Conservation (phyloP, 768 basidiomycete genomes). For the Pulveroboletus sp. region DNA sequence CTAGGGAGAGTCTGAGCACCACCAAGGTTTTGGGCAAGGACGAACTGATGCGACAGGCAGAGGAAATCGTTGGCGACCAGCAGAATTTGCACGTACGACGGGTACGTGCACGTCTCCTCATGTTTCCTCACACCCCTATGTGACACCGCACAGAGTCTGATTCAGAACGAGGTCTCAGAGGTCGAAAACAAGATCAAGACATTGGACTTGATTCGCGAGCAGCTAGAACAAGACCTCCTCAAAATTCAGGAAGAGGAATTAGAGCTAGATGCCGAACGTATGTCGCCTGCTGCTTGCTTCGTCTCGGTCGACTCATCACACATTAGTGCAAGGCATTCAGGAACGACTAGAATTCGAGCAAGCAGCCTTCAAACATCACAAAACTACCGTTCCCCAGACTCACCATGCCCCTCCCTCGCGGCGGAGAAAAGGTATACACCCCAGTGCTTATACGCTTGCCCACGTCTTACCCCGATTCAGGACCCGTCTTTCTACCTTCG, state of each 20-base stretch:
- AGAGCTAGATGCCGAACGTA: constrained; percentile 94
- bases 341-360: constrained; percentile 78
- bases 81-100: constrained; percentile 86
- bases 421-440: constrained; percentile 28
- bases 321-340: constrained; percentile 79
- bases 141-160: constrained; percentile 54
- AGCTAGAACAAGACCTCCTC: constrained; percentile 77
- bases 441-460: background rate
- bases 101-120: constrained; percentile 38
- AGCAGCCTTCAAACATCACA: constrained; percentile 29
- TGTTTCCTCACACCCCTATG: constrained; percentile 3
- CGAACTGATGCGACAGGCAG: constrained; percentile 76
- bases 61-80: constrained; percentile 88
- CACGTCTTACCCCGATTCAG: constrained; percentile 34
- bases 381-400: constrained; percentile 6
- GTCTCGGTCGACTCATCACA: constrained; percentile 1
- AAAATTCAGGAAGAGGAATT: constrained; percentile 92
- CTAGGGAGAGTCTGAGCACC: constrained; percentile 63
- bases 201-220: constrained; percentile 72
- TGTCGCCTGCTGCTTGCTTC: constrained; percentile 29
- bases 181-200: constrained; percentile 87
- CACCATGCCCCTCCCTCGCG: constrained; percentile 27
- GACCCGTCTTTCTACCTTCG: constrained; percentile 93
- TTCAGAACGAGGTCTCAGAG: constrained; percentile 83
- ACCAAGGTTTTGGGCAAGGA: constrained; percentile 74